A percentile compares a stretch with the other conserved stretches of the same genome.
Evolutionary conservation across 148 eudicot species (phyloP).

Genomic region (Tetragonia tetragonoides): DNA sequence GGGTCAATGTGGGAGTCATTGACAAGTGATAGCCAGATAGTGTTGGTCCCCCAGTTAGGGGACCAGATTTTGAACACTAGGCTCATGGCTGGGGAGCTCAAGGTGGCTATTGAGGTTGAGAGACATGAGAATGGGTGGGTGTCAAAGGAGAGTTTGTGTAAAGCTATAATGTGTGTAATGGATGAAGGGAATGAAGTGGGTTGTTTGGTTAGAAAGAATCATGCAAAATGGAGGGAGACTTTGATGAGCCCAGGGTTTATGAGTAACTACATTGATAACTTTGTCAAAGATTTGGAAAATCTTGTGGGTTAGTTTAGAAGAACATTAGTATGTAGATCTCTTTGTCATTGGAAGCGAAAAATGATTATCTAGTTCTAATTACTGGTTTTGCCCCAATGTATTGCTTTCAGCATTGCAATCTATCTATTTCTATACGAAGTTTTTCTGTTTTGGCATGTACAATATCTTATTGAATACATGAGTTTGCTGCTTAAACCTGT

Average conservation of each 20-base stretch:
- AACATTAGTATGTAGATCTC: too few species aligned
- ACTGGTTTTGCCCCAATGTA: too few species aligned
- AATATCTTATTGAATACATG: too few species aligned
- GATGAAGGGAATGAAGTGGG: slow-evolving; percentile 38
- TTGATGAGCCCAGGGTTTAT: slow-evolving; percentile 29
- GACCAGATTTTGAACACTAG: slow-evolving; percentile 67
- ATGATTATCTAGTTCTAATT: too few species aligned
- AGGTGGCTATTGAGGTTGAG: slow-evolving; percentile 75
- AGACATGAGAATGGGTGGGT: slow-evolving; percentile 52
- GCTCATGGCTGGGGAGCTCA: slow-evolving; percentile 50
- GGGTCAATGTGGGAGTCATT: slow-evolving; percentile 82
- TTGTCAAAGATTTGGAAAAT: slow-evolving; percentile 29
- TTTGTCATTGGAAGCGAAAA: too few species aligned
- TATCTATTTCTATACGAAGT: too few species aligned
- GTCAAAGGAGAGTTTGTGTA: slow-evolving; percentile 46
- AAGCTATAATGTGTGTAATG: slow-evolving; percentile 43
- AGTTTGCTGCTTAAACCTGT: too few species aligned
- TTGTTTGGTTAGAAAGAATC: slow-evolving; percentile 25
- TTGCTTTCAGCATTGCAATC: too few species aligned
- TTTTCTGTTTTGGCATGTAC: too few species aligned
- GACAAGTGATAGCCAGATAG: slow-evolving; percentile 45
- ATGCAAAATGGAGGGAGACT: slow-evolving; percentile 32
- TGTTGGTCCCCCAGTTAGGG: slow-evolving; percentile 52
- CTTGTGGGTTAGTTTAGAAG: neutral
- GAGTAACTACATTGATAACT: slow-evolving; percentile 35